Evolutionary conservation across 148 eudicot species (phyloP).

Genomic region (Vaccinium myrtillus): DNA sequence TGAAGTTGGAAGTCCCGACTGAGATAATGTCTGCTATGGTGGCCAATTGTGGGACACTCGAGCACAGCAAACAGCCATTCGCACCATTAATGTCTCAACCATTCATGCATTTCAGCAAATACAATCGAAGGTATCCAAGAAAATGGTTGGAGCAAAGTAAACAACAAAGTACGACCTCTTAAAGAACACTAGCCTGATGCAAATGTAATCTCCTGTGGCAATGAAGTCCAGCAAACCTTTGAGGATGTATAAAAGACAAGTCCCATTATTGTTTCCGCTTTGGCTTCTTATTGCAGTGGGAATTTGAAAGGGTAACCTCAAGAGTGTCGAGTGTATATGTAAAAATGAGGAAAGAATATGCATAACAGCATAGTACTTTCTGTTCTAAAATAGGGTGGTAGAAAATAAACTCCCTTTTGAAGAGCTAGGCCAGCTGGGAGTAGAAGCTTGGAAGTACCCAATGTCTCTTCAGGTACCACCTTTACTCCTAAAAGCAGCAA

Average conservation of each 20-base stretch:
- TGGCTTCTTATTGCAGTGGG: neutral
- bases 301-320: neutral
- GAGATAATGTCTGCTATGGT: neutral
- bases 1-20: neutral
- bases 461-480: neutral
- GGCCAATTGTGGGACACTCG: neutral
- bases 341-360: neutral
- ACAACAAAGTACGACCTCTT: neutral
- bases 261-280: neutral
- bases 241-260: neutral
- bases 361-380: neutral
- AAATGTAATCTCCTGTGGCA: neutral
- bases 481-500: neutral
- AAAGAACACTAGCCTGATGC: neutral
- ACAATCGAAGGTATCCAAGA: neutral
- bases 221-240: neutral
- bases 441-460: neutral
- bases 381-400: neutral
- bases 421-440: neutral
- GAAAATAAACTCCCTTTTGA: neutral
- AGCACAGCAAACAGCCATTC: neutral
- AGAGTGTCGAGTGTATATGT: neutral
- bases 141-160: neutral
- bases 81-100: neutral
- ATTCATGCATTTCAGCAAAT: neutral